Conservation (phyloP, 805 yeast genomes). For the Candida bentonensis region DNA sequence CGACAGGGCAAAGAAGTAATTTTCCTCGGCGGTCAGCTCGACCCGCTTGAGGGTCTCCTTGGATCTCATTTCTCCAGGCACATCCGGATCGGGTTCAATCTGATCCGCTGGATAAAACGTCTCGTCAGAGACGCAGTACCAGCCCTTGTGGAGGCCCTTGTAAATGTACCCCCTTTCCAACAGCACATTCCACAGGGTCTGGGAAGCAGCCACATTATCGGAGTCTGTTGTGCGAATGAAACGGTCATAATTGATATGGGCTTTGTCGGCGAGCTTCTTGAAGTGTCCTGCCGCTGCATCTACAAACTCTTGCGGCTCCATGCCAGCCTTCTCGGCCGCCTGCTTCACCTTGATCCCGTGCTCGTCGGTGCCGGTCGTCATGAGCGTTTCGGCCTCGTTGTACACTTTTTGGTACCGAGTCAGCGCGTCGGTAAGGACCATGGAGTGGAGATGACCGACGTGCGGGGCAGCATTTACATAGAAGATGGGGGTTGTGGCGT, state of each 20-base stretch:
- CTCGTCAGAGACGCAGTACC: constrained; percentile 93
- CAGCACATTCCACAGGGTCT: constrained; percentile 54
- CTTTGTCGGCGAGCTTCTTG: constrained; percentile 41
- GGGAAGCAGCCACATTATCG: constrained; percentile 59
- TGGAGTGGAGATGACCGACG: constrained; percentile 81
- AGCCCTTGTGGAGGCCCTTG: constrained; percentile 75
- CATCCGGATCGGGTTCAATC: constrained; percentile 27
- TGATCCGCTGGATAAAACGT: constrained; percentile 82
- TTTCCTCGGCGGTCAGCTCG: constrained; percentile 58
- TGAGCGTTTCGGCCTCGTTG: constrained; percentile 30
- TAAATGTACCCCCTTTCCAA: constrained; percentile 52
- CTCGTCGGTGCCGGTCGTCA: constrained; percentile 93
- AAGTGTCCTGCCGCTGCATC: constrained; percentile 57
- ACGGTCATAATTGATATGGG: constrained; percentile 49
- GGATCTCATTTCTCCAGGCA: constrained; percentile 19
- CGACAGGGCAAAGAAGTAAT: constrained; percentile 72
- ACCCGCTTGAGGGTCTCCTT: constrained; percentile 71
- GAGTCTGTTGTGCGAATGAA: constrained; percentile 84
- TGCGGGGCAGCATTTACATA: constrained; percentile 95
- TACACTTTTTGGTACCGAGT: constrained; percentile 53
- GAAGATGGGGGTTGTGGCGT: constrained; percentile 83
- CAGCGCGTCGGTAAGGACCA: constrained; percentile 69
- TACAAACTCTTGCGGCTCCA: constrained; percentile 55
- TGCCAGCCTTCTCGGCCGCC: constrained; percentile 50
- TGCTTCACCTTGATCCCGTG: constrained; percentile 87